These are phyloP conservation scores for Xylaria curta DNA, from an alignment of 495 filamentous ascomycete genomes.

Conservation along the genomic window DNA sequence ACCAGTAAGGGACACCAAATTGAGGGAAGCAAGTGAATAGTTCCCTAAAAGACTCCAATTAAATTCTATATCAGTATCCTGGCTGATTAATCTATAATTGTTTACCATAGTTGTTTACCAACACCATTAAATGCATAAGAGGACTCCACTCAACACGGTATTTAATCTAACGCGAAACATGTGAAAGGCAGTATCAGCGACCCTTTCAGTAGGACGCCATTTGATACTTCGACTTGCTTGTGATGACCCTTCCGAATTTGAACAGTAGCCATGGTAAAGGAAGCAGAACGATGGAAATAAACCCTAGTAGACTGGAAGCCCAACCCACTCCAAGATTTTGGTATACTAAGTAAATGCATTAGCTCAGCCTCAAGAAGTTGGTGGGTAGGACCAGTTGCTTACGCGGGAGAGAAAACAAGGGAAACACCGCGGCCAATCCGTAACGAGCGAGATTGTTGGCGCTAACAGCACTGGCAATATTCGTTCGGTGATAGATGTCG, in stretches of 20 bases:
- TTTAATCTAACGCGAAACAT: neutral
- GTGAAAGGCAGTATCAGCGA: neutral
- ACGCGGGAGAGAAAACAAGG: slow-evolving; percentile 68
- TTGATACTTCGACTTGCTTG: slow-evolving; percentile 53
- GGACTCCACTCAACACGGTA: neutral
- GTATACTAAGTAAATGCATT: slow-evolving; percentile 54
- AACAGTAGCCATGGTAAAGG: slow-evolving; percentile 64
- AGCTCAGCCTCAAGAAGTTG: neutral
- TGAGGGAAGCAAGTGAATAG: neutral
- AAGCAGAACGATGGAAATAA: slow-evolving; percentile 63
- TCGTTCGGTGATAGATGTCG: slow-evolving; percentile 64
- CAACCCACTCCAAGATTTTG: slow-evolving; percentile 61
- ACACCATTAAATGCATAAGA: neutral
- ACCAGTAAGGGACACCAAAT: neutral
- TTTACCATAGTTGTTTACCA: neutral
- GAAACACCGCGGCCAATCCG: slow-evolving; percentile 65
- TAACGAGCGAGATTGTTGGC: slow-evolving; percentile 72
- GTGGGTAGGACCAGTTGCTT: slow-evolving; percentile 31
- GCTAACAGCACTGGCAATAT: slow-evolving; percentile 65
- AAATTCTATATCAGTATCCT: too few species aligned
- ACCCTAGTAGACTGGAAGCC: slow-evolving; percentile 66
- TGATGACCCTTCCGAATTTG: slow-evolving; percentile 55
- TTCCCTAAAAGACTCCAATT: neutral
- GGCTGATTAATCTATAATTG: neutral
- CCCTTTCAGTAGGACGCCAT: slow-evolving; percentile 26